Evolutionary conservation across 2,329 filamentous ascomycete genomes (phyloP), one percentile per base, ranked within the genome.

Genomic region (Colletotrichum sublineola): DNA sequence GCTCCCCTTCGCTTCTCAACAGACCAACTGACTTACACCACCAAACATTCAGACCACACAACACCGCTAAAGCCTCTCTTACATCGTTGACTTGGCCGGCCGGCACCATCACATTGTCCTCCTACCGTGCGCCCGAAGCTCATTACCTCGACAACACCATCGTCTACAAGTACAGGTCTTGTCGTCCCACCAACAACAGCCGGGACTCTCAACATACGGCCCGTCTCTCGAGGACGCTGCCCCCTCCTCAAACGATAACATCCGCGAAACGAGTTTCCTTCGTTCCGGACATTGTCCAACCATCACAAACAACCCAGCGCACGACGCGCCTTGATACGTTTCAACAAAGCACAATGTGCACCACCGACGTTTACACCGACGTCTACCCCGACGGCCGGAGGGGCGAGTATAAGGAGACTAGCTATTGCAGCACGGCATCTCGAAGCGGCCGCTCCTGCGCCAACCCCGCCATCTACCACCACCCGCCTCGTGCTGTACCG

Each of bases 321-420:
- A 67, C 67, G 56, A 50, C 56, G 67, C 71, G 67, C 71, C 33
- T 57, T 40, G 9, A 71, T 52, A 62, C 62, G 42, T 50, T 67
- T 12, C 15, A 18, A 57, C 77, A 75, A 75, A 76, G 77, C 82
- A 84, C 81, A 61, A 89, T 89, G 87, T 89, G 87, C 80, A 82
- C 83, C 74, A 85, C 82, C 72, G 82, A 86, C 76, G 74, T 85
- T 63, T 86, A 83, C 81, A 81, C 84, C 44, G 84, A 85, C 77
- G 77, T 84, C 76, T 83, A 84, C 81, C 82, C 85, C 4, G 84
- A 88, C 77, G 85, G 85, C 69, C 81, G 79, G 61, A 55, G 52
- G n/a, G 74, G 71, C 60, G 77, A 80, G 75, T 79, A 81, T 61
- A 82, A 82, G 67, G 77, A 80, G 8, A 77, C 80, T 42, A 76